Evolutionary conservation across 345 rosid species (phyloP).

Genomic region (Camelina laxa): DNA sequence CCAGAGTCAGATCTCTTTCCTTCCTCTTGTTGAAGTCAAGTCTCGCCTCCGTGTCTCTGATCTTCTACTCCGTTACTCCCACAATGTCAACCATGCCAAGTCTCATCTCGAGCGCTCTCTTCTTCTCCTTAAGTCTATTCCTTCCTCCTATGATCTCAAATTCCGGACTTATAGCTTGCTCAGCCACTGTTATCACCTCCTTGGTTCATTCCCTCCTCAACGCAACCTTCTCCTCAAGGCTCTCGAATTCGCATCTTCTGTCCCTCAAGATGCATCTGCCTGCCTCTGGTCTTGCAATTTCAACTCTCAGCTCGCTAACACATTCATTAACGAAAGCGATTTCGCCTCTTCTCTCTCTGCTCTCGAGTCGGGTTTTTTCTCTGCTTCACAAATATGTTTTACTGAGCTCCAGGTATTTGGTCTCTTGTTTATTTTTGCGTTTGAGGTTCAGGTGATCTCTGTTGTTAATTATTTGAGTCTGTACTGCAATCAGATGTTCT

Average conservation of each 20-base stretch:
- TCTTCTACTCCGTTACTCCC: conserved; percentile 81
- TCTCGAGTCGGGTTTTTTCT: conserved; percentile 64
- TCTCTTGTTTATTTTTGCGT: background rate
- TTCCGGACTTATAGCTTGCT: conserved; percentile 78
- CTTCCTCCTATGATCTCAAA: conserved; percentile 87
- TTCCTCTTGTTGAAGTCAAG: conserved; percentile 87
- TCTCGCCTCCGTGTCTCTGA: conserved; percentile 82
- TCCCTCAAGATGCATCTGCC: conserved; percentile 52
- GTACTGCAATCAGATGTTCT: conserved; percentile 70
- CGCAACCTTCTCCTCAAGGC: conserved; percentile 79
- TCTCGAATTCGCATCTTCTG: conserved; percentile 63
- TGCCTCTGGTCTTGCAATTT: conserved; percentile 92
- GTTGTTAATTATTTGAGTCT: background rate
- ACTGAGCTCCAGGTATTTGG: conserved; percentile 86
- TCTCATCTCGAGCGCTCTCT: conserved; percentile 85
- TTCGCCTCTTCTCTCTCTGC: conserved; percentile 68
- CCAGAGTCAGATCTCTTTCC: conserved; percentile 69
- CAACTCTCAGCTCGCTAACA: conserved; percentile 95
- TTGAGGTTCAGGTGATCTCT: conserved; percentile 4
- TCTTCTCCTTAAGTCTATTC: conserved; percentile 60
- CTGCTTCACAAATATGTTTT: conserved; percentile 64
- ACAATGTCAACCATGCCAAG: conserved; percentile 84
- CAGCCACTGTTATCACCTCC: conserved; percentile 90
- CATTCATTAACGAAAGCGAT: conserved; percentile 81
- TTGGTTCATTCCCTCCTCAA: conserved; percentile 83